phyloP scores from a whole-genome alignment of 116 monocot species.

The Zostera marina region DNA sequence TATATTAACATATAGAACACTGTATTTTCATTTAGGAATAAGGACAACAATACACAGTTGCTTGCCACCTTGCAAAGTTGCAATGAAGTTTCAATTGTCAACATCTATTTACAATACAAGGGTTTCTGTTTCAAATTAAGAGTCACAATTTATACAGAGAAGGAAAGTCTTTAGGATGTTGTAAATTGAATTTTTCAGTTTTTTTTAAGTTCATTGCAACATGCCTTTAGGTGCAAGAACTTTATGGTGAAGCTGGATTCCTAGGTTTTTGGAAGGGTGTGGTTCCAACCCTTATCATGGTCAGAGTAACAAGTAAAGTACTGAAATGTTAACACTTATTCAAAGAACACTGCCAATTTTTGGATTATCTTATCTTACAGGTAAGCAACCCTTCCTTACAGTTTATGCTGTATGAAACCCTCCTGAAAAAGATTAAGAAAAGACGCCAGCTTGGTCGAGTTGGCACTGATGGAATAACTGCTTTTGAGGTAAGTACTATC shows the following conservation, averaged over 20 bases:
- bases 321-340: neutral
- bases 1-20: too few species aligned
- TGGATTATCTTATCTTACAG: constrained; percentile 16
- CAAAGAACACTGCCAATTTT: neutral
- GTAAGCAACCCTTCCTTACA: constrained; percentile 95
- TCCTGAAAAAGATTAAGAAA: constrained; percentile 66
- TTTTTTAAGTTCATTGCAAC: neutral
- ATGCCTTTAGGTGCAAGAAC: constrained; percentile 52
- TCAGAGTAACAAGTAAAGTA: constrained; percentile 12
- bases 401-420: constrained; percentile 89
- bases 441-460: constrained; percentile 34
- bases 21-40: too few species aligned
- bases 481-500: constrained; percentile 44
- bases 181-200: too few species aligned
- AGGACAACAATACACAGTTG: too few species aligned
- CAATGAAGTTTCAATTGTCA: too few species aligned
- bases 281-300: constrained; percentile 91
- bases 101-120: too few species aligned
- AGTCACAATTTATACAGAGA: too few species aligned
- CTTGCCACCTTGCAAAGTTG: too few species aligned
- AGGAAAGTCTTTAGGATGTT: too few species aligned
- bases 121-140: too few species aligned
- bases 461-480: constrained; percentile 62
- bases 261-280: constrained; percentile 97
- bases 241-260: constrained; percentile 80